Evolutionary conservation across 768 basidiomycete genomes (phyloP).

Genomic region (Serendipita sp.): DNA sequence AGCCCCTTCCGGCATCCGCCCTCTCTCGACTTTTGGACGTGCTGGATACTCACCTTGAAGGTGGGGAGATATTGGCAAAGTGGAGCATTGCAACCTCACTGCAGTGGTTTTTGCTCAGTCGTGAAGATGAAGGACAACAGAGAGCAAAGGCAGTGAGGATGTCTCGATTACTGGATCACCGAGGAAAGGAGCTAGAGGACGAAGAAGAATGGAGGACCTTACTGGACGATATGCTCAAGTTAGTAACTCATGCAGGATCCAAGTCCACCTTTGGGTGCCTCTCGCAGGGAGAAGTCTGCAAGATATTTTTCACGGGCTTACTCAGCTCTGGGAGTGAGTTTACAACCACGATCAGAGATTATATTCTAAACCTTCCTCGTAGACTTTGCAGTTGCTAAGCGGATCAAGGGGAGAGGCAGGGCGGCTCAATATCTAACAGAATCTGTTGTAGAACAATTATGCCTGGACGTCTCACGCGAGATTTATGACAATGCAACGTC

Average conservation of each 20-base stretch:
- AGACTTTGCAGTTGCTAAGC: slow-evolving; percentile 57
- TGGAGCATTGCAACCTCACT: slow-evolving; percentile 77
- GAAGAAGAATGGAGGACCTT: slow-evolving; percentile 76
- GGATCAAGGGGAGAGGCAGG: background rate
- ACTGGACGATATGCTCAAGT: slow-evolving; percentile 78
- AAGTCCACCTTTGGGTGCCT: slow-evolving; percentile 72
- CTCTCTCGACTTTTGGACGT: slow-evolving; percentile 78
- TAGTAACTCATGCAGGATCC: slow-evolving; percentile 51
- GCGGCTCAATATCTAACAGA: slow-evolving; percentile 11
- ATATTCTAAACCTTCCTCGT: background rate
- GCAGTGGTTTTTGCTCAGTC: slow-evolving; percentile 80
- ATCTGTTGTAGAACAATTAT: slow-evolving; percentile 54
- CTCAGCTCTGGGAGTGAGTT: slow-evolving; percentile 77
- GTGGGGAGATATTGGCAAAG: slow-evolving; percentile 77
- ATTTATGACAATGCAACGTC: slow-evolving; percentile 89
- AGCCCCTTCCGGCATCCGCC: slow-evolving; percentile 53
- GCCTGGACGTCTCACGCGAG: slow-evolving; percentile 67
- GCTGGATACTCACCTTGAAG: slow-evolving; percentile 85
- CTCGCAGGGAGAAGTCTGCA: slow-evolving; percentile 48
- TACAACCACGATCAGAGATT: background rate
- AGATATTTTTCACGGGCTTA: slow-evolving; percentile 77
- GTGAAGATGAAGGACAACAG: slow-evolving; percentile 49
- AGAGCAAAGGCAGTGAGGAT: slow-evolving; percentile 75
- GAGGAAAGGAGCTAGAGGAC: slow-evolving; percentile 36
- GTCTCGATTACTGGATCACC: slow-evolving; percentile 51